Percentiles rank a stretch among this genome's conserved stretches.
Evolutionary conservation across 495 filamentous ascomycete genomes (phyloP).

Genomic region (Pseudevernia furfuracea): DNA sequence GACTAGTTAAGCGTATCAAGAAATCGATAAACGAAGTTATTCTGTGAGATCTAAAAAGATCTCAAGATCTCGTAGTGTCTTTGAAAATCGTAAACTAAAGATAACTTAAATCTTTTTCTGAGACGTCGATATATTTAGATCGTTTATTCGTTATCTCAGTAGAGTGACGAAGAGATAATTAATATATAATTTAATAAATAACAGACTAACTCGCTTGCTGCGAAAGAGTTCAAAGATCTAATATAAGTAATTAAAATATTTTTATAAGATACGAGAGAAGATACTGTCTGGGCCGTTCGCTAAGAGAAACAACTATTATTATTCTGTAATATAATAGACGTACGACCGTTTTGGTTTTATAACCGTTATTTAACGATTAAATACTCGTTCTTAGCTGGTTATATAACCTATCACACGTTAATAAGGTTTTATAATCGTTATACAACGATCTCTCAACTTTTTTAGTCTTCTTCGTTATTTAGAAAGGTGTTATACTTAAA

Average conservation of each 20-base stretch:
- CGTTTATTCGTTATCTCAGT: not conserved
- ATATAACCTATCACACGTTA: too few relatives aligned
- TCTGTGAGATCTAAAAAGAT: not conserved
- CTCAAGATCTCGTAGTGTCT: constrained; percentile 6
- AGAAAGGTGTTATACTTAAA: too few relatives aligned
- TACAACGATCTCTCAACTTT: too few relatives aligned
- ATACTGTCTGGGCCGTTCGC: too few relatives aligned
- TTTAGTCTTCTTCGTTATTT: too few relatives aligned
- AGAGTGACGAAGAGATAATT: constrained; percentile 1
- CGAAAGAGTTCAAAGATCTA: not conserved
- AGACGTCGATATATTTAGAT: not conserved
- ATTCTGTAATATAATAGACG: too few relatives aligned
- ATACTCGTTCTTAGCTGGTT: too few relatives aligned
- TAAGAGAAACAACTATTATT: too few relatives aligned
- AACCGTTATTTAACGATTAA: too few relatives aligned
- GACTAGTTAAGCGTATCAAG: not conserved
- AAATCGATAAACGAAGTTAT: constrained; percentile 2
- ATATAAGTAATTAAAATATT: not conserved
- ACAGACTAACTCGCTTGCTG: not conserved
- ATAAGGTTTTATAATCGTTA: too few relatives aligned
- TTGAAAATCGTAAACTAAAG: not conserved
- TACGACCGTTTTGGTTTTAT: too few relatives aligned
- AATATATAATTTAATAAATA: constrained; percentile 12
- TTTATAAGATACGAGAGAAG: not conserved
- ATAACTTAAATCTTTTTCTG: constrained; percentile 10